Base-by-base conservation (phyloP, 2,329 filamentous ascomycete species). In the Fusarium clavum region DNA sequence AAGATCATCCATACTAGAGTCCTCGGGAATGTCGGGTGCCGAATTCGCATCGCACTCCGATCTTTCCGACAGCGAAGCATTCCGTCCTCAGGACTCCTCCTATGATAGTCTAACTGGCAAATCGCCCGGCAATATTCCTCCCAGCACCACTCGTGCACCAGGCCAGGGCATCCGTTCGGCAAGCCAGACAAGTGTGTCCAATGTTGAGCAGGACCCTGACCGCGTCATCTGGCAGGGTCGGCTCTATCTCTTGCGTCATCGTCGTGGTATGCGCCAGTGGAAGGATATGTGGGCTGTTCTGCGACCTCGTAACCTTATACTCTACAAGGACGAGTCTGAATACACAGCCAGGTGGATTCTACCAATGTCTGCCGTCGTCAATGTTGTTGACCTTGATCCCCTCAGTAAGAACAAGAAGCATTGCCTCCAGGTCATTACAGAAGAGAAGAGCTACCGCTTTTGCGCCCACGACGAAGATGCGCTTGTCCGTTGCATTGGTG, bases 171-270 rank as follows among this genome's bases (percentile, higher is more conserved):
- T 79, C 53, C 85, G 87, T 47, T 92, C 91, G 56, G 77, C 83
- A 11, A 92, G 88, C 77, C 91, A 93, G 75, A 79, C 86, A 54
- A 91, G 90, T 73, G 88, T 85, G 55, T 79, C 69, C 25, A 74
- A 70, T 63, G 72, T 84, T 43, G 86, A 91, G 57, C 83, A 86
- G 58, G 93, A 96, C 69, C 90, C 91, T 1, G 94, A 97, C 78
- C 91, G 94, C 27, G 91, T 98, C n/a, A 88, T 98, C 46, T 97
- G 93, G 87, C 94, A 98, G 77, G 94, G 95, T 54, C 94, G 94
- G 86, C 88, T 98, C 32, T 92, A 93, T 79, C 90, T 94, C 67
- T 87, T 98, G 60, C 94, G 93, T 74, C 92, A 91, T 67, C 94
- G 94, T 75, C 87, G 91, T 24, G 94, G 94, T 11, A 85, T 99